Percentiles rank a stretch among this genome's conserved stretches.
These are phyloP conservation scores for Ophiostoma piceae DNA, from an alignment of 2,329 filamentous ascomycete species.

Conservation along the genomic window DNA sequence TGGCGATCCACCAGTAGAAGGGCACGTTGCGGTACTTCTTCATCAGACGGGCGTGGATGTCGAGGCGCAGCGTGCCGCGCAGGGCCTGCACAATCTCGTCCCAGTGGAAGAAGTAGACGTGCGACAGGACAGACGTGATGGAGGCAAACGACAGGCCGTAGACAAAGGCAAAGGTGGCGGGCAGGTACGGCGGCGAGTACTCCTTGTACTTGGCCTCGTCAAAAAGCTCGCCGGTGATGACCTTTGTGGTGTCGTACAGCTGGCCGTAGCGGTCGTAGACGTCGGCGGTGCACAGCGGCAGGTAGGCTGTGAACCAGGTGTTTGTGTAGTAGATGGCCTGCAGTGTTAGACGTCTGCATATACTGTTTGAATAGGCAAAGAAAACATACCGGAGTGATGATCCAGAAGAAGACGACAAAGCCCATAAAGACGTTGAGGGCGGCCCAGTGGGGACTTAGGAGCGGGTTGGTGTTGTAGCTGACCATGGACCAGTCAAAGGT, in stretches of 20 bases:
- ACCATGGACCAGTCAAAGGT: constrained; percentile 41
- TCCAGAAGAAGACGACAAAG: constrained; percentile 41
- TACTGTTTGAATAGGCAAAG: neutral
- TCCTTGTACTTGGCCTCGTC: constrained; percentile 43
- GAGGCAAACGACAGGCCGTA: constrained; percentile 45
- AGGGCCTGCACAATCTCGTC: neutral
- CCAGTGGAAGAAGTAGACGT: constrained; percentile 38
- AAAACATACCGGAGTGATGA: neutral
- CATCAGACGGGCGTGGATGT: neutral
- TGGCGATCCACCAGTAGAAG: neutral
- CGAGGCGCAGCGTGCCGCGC: neutral
- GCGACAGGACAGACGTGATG: constrained; percentile 46
- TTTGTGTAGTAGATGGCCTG: constrained; percentile 54
- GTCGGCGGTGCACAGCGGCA: constrained; percentile 49
- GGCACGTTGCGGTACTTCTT: neutral
- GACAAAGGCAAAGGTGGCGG: constrained; percentile 43
- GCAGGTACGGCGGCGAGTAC: constrained; percentile 50
- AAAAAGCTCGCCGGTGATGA: constrained; percentile 42
- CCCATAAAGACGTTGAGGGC: constrained; percentile 59
- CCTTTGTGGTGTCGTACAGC: constrained; percentile 43
- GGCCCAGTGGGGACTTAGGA: constrained; percentile 45
- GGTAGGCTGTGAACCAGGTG: constrained; percentile 49
- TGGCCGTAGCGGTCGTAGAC: constrained; percentile 47
- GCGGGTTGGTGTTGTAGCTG: constrained; percentile 22
- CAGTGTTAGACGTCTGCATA: neutral